Evolutionary conservation across 148 eudicot species (phyloP).

Genomic region (Rhododendron henanense): DNA sequence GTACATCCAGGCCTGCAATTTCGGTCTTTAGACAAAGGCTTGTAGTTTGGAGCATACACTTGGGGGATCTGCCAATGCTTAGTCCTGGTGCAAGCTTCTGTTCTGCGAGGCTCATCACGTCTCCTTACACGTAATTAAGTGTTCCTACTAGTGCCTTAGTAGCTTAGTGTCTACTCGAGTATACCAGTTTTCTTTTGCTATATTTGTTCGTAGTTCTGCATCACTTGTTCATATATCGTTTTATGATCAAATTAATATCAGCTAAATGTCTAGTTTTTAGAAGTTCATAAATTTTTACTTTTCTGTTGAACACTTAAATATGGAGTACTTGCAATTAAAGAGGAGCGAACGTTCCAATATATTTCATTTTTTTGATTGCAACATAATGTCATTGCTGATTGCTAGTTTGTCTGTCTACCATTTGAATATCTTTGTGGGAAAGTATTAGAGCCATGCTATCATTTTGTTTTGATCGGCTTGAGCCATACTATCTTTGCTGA

Average conservation of each 20-base stretch:
- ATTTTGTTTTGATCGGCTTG: not conserved
- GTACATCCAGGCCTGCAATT: constrained; percentile 83
- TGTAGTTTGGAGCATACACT: constrained; percentile 12
- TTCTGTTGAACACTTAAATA: not conserved
- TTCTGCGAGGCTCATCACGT: constrained; percentile 22
- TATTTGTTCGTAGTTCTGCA: constrained; percentile 17
- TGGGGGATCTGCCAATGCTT: constrained; percentile 22
- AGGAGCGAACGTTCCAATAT: not conserved
- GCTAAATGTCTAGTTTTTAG: not conserved
- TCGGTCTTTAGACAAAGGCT: constrained; percentile 40
- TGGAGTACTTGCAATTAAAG: not conserved
- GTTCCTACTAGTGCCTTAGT: constrained; percentile 11
- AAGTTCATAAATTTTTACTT: not conserved
- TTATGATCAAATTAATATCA: not conserved
- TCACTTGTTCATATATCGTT: constrained; percentile 24
- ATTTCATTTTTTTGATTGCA: not conserved
- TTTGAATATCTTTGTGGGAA: not conserved
- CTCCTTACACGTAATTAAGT: constrained; percentile 28
- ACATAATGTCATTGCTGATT: not conserved
- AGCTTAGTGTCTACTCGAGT: constrained; percentile 18
- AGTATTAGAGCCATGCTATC: not conserved
- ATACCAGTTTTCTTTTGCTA: constrained; percentile 13
- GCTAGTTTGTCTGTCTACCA: not conserved
- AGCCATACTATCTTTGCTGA: not conserved
- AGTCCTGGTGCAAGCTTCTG: constrained; percentile 26